Percentiles rank a stretch among this genome's conserved stretches.
Evolutionary conservation across 257 asterid genomes (phyloP).

Genomic region (Solanum pimpinellifolium): DNA sequence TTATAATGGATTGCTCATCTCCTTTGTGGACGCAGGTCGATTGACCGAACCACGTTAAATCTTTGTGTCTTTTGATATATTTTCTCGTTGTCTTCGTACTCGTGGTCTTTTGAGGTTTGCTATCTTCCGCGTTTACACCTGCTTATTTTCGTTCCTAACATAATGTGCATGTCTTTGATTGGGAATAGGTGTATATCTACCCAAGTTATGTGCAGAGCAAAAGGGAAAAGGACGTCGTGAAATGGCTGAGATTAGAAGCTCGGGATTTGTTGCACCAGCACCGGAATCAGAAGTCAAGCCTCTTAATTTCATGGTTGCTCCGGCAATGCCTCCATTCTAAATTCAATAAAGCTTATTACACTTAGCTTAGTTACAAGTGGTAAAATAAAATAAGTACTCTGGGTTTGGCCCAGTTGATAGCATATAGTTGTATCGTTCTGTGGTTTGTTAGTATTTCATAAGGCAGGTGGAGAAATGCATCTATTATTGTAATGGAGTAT

Average conservation of each 20-base stretch:
- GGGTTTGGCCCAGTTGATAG: neutral
- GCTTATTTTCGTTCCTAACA: too few relatives aligned
- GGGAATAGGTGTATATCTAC: slow-evolving; percentile 50
- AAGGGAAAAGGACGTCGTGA: slow-evolving; percentile 32
- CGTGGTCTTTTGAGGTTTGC: too few relatives aligned
- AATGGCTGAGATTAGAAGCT: slow-evolving; percentile 59
- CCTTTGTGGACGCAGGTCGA: too few relatives aligned
- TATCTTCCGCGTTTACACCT: too few relatives aligned
- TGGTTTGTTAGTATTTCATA: neutral
- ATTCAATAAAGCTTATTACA: neutral
- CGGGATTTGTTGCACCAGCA: slow-evolving; percentile 36
- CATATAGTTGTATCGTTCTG: neutral
- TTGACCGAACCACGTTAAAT: too few relatives aligned
- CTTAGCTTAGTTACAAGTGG: neutral
- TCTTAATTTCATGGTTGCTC: slow-evolving; percentile 10
- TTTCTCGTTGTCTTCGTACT: too few relatives aligned
- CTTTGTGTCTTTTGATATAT: too few relatives aligned
- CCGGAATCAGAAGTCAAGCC: slow-evolving; percentile 20
- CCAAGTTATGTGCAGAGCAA: slow-evolving; percentile 45
- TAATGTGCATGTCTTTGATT: too few relatives aligned
- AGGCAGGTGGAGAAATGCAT: neutral
- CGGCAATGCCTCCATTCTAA: slow-evolving; percentile 27
- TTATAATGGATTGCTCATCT: too few relatives aligned
- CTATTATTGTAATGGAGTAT: neutral
- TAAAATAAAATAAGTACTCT: neutral